Evolutionary conservation across 768 basidiomycete genomes (phyloP).

Genomic region (Termitomyces sp.): DNA sequence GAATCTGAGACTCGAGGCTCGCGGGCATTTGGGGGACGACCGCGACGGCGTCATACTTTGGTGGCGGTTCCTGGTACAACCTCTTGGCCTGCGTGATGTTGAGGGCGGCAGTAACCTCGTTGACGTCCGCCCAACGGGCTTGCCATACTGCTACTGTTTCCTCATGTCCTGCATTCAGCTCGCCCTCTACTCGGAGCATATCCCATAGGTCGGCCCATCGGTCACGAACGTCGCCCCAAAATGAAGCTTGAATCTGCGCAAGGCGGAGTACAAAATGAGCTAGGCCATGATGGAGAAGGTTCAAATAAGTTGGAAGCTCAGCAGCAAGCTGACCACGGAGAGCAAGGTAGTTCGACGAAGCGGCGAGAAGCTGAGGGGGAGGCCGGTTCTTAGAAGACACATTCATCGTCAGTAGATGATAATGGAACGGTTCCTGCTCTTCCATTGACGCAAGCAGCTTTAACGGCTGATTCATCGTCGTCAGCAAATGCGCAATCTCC

Average conservation of each 20-base stretch:
- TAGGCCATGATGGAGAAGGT: slow-evolving; percentile 56
- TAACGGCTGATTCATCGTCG: slow-evolving; percentile 55
- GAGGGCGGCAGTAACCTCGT: slow-evolving; percentile 36
- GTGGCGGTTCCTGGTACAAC: slow-evolving; percentile 20
- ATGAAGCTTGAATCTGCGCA: slow-evolving; percentile 50
- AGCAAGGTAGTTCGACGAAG: slow-evolving; percentile 73
- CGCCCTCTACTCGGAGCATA: slow-evolving; percentile 66
- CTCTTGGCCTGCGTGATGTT: slow-evolving; percentile 23
- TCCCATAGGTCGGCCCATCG: slow-evolving; percentile 85
- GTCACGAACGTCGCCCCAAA: slow-evolving; percentile 55
- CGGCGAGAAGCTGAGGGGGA: slow-evolving; percentile 59
- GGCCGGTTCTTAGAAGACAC: slow-evolving; percentile 61
- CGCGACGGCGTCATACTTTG: slow-evolving; percentile 3
- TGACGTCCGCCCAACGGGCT: slow-evolving; percentile 63
- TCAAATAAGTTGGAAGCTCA: slow-evolving; percentile 65
- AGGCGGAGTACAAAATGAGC: slow-evolving; percentile 45
- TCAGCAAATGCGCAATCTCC: slow-evolving; percentile 51
- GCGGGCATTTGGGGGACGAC: slow-evolving; percentile 4
- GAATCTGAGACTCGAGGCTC: slow-evolving; percentile 13
- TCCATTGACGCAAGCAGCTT: slow-evolving; percentile 69
- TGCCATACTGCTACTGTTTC: slow-evolving; percentile 75
- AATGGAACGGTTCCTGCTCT: slow-evolving; percentile 68
- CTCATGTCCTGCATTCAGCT: slow-evolving; percentile 56
- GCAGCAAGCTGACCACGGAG: slow-evolving; percentile 65
- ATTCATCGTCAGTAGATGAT: slow-evolving; percentile 62